Base-by-base conservation (phyloP, 768 basidiomycete genomes). In the Suillus hirtellus region DNA sequence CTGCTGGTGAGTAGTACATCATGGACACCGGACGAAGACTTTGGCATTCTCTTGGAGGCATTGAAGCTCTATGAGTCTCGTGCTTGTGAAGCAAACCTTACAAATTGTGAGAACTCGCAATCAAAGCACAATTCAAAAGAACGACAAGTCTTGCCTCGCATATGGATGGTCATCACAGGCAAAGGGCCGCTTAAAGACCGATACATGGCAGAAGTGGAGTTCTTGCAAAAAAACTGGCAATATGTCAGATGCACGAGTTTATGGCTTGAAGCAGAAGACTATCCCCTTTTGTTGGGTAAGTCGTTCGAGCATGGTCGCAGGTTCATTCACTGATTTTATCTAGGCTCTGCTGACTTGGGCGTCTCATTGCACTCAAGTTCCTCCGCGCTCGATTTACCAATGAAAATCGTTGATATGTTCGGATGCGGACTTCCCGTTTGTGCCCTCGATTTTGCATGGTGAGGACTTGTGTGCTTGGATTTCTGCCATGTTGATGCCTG, bases 331-430 rank as follows among this genome's bases (percentile, higher is more conserved):
- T 31, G n/a, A 47, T 59, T 15, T 55, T 61, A 52, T 40, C 6
- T 65, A 94, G 93, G 95, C 38, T 90, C 93, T 4, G 93, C 95
- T 11, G 95, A 99, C 75, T 69, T 99, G 46, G 97, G 97, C 2
- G 84, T 99, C 63, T 95, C 88, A 65, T 77, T 99, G 58, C 97
- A 99, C 77, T 86, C 87, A 6, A 96, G 93, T 73, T 94, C 93
- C 0, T 96, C 93, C 2, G 90, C 85, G 1, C 77, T 95, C 62
- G 97, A 99, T 76, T 79, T 99, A 61, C 97, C 97, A 3, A 99
- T 99, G 97, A 99, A 99, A 75, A 88, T 99, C 5, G 95, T 99
- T 8, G 97, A 99, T 74, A 98, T 99, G 96, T 98, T 99, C 78
- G 97, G 97, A 4, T 98, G 96, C 68, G 90, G 90, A 5, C 80